Base-by-base conservation (phyloP, 2,329 filamentous ascomycete genomes). In the Colletotrichum tanaceti region DNA sequence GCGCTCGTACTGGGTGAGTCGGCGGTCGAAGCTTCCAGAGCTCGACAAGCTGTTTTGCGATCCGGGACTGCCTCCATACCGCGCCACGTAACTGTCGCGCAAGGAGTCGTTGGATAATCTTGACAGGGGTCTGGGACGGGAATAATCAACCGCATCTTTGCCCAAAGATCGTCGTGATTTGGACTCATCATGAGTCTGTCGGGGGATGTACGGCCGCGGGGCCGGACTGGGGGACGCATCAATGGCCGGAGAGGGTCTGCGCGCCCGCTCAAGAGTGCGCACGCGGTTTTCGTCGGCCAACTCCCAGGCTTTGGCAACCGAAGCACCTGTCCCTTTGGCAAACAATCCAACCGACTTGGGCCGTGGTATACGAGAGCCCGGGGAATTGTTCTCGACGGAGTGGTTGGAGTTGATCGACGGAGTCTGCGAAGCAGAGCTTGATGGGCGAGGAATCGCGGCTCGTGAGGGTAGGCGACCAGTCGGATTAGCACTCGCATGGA, bases 191-290 rank as follows among this genome's bases (percentile, higher is more conserved):
- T 75, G 73, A 1, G 75, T 77, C 54, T 72, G 74, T 41, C 75
- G 76, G 20, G 75, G 73, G 14, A 81, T 80, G 80, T 82, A 83
- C 9, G 78, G 73, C 39, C 85, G 77, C 1, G 85, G 85, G 1
- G 85, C 85, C 0, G 85, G 85, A 63, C 85, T 87, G 1, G 85
- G 85, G 2, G 84, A 86, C 20, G 80, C 84, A 68, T 82, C 81
- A 74, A 73, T 68, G 35, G 75, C 52, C 13, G 71, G 65, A 16
- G 73, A 68, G 13, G 62, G 38, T 53, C 72, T 6, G 74, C 74
- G 43, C 73, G 74, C 59, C 79, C 79, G 41, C 73, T 72, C 43
- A 73, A 75, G 5, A 77, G 80, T 47, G 76, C 65, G 52, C 63
- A 73, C 55, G 70, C 73, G 39, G 6, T 70, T 73, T 39, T 75